Conservation (phyloP, 345 rosid genomes). For the Ceriops tagal region DNA sequence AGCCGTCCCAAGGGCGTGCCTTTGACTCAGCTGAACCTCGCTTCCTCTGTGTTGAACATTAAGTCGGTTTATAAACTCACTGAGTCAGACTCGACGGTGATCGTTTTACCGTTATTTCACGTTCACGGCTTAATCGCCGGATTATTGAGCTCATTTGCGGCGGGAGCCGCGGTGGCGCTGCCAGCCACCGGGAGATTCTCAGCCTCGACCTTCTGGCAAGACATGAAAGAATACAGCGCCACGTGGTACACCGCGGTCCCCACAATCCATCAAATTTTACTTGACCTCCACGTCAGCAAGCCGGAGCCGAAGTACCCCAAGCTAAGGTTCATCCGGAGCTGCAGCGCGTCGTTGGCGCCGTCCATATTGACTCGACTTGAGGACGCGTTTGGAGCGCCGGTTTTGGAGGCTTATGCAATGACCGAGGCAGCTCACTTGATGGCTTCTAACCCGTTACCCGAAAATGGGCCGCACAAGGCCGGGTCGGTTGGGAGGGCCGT, state of each 20-base stretch:
- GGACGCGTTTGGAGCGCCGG: conserved; percentile 73
- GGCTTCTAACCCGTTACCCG: conserved; percentile 79
- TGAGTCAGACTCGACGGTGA: conserved; percentile 71
- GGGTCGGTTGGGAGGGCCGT: conserved; percentile 87
- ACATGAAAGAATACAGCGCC: conserved; percentile 60
- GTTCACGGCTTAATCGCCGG: conserved; percentile 85
- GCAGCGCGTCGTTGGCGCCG: conserved; percentile 88
- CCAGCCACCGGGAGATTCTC: conserved; percentile 84
- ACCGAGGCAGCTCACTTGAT: conserved; percentile 80
- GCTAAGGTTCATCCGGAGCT: conserved; percentile 80
- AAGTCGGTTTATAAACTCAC: conserved; percentile 66
- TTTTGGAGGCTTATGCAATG: conserved; percentile 92
- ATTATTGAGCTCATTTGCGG: conserved; percentile 60
- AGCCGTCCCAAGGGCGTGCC: conserved; percentile 89
- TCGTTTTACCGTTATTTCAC: conserved; percentile 79
- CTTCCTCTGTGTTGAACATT: conserved; percentile 54
- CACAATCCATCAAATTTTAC: conserved; percentile 82
- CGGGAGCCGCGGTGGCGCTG: conserved; percentile 75
- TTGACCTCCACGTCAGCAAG: conserved; percentile 58
- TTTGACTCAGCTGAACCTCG: conserved; percentile 58
- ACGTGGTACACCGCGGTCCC: conserved; percentile 98
- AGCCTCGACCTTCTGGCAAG: conserved; percentile 76
- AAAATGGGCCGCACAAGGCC: conserved; percentile 66
- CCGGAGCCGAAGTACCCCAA: conserved; percentile 62
- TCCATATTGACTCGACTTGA: conserved; percentile 67